Evolutionary conservation across 2,329 filamentous ascomycete genomes (phyloP), one percentile per base, ranked within the genome.

Genomic region (Pseudopyricularia javanii): DNA sequence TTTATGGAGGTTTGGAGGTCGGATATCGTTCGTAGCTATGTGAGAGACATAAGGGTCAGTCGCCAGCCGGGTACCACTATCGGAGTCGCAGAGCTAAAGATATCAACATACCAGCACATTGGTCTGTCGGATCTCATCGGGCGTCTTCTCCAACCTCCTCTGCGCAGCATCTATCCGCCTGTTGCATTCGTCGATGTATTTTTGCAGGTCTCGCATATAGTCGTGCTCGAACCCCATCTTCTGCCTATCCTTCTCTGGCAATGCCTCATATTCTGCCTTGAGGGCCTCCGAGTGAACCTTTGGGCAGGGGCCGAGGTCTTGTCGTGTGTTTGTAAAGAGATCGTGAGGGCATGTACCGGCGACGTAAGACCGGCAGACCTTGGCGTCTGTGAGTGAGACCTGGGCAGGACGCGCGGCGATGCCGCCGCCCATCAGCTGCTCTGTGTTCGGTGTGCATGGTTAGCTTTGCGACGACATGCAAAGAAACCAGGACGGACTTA

Each of bases 241-340:
- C 56, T 84, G 80, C 66, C 84, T 86, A 61, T 91, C 85, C 30
- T 80, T 70, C 2, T 85, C 74, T 4, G 85, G 73, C 0, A 93
- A 81, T 1, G 73, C 76, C 60, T 94, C 86, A 68, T 93, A 98
- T 66, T 98, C 91, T 49, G 83, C 75, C 70, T 95, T 96, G 59
- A 97, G 77, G 12, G 83, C 82, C 66, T 96, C 91, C 49, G 82
- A 87, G 71, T 98, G 93, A 26, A 91, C 79, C 66, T 91, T 93
- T 50, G 88, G 80, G 64, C 93, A 98, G 0, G 83, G 80, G 2
- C 93, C 93, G 33, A 97, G 80, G 67, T 98, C 93, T 76, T 97
- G 91, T 74, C 96, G 97, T 47, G 93, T 98, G 72, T 98, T 98
- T 59, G 91, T 98, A 78, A 98, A 98, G 64, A 98, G 88, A 66